A percentile compares a stretch with the other conserved stretches of the same genome.
Evolutionary conservation across 1,139 yeast genomes (phyloP).

Genomic region (Lodderomyces margitis): DNA sequence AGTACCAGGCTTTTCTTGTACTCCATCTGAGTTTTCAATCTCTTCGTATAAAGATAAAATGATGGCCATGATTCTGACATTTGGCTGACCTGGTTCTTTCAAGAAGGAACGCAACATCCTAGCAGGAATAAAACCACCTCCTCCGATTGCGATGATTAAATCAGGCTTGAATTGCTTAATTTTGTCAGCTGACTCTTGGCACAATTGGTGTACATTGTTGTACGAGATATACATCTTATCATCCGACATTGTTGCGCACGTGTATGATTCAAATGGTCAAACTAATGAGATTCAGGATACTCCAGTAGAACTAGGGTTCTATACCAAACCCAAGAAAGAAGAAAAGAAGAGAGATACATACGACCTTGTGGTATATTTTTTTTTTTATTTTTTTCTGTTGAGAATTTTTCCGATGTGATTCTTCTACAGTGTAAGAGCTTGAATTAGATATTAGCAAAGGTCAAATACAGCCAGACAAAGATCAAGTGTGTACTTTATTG

Average conservation of each 20-base stretch:
- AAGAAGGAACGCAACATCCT: conserved; percentile 89
- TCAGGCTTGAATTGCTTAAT: conserved; percentile 77
- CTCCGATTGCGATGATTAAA: conserved; percentile 86
- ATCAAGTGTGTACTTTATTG: too few species aligned
- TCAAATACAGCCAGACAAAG: too few species aligned
- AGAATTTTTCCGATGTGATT: conserved; percentile 2
- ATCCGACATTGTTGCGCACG: conserved; percentile 28
- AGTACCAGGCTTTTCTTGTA: conserved; percentile 60
- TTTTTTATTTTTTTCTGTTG: not conserved
- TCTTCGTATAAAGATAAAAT: conserved; percentile 89
- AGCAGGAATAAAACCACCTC: conserved; percentile 97
- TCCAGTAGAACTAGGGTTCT: conserved; percentile 4
- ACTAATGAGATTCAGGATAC: not conserved
- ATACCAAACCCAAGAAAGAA: conserved; percentile 11
- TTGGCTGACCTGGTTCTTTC: conserved; percentile 81
- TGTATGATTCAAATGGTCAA: not conserved
- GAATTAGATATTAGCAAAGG: too few species aligned
- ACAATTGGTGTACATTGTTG: conserved; percentile 89
- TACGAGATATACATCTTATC: conserved; percentile 80
- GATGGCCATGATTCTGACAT: conserved; percentile 91
- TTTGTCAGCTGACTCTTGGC: conserved; percentile 77
- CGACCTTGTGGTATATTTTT: not conserved
- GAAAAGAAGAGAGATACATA: conserved; percentile 7
- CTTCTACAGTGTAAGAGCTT: too few species aligned
- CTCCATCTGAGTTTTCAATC: conserved; percentile 53